Evolutionary conservation across 73 alveolate genomes (phyloP).

Genomic region (Tetrahymena thermophila): DNA sequence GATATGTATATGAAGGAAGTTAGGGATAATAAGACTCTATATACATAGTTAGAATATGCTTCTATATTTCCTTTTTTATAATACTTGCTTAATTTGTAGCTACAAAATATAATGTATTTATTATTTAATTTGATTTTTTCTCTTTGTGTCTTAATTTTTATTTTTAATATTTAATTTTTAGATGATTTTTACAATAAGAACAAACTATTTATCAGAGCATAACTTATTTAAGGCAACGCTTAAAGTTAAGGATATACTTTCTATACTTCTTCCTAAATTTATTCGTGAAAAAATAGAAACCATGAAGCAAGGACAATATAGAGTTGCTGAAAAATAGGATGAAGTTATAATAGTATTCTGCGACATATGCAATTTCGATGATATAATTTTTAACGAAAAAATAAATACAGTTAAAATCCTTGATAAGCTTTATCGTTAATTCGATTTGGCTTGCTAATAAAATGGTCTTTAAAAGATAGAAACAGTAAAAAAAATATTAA

Average conservation of each 20-base stretch:
- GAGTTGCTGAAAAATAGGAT: constrained; percentile 19
- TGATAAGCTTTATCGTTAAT: constrained; percentile 23
- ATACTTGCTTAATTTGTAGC: background rate
- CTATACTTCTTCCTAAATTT: constrained; percentile 19
- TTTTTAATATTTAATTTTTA: background rate
- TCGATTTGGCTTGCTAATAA: constrained; percentile 15
- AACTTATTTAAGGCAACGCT: constrained; percentile 14
- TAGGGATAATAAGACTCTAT: background rate
- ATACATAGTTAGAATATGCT: background rate
- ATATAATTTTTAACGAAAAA: constrained; percentile 15
- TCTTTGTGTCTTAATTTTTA: too few species aligned
- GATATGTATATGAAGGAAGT: background rate
- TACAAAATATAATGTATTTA: background rate
- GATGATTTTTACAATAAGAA: background rate
- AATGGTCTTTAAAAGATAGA: constrained; percentile 28
- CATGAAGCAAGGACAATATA: constrained; percentile 16
- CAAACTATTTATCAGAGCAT: background rate
- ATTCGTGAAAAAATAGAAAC: constrained; percentile 20
- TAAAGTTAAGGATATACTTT: constrained; percentile 18
- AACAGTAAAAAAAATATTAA: background rate
- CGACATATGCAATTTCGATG: constrained; percentile 28
- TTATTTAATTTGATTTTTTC: background rate
- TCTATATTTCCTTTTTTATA: background rate
- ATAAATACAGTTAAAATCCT: constrained; percentile 8
- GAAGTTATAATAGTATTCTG: constrained; percentile 24